Evolutionary conservation across 495 filamentous ascomycete genomes (phyloP).

Genomic region (Immersiella caudata): DNA sequence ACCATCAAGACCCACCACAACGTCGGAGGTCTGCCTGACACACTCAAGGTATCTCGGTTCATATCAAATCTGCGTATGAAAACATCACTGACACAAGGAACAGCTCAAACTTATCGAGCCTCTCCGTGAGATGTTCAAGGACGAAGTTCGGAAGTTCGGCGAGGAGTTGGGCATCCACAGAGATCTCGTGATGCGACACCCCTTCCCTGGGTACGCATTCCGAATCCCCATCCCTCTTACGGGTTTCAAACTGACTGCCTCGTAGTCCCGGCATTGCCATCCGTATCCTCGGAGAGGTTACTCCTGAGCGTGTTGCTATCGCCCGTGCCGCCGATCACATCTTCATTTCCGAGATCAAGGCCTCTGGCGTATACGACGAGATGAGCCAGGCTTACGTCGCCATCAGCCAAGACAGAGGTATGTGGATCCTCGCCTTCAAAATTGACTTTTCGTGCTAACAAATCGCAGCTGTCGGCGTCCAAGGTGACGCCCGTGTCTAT

Average conservation of each 20-base stretch:
- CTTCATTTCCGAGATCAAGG: slow-evolving; percentile 84
- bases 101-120: slow-evolving; percentile 63
- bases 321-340: slow-evolving; percentile 82
- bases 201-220: slow-evolving; percentile 59
- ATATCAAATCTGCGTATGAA: neutral
- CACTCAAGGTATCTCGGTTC: slow-evolving; percentile 15
- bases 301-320: slow-evolving; percentile 74
- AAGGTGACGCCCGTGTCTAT: slow-evolving; percentile 70
- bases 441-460: neutral
- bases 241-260: slow-evolving; percentile 30
- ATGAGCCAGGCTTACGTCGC: slow-evolving; percentile 70
- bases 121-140: slow-evolving; percentile 78
- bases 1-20: slow-evolving; percentile 67
- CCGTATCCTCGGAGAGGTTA: slow-evolving; percentile 87
- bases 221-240: neutral
- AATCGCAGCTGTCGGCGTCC: slow-evolving; percentile 10
- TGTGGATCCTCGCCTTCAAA: slow-evolving; percentile 60
- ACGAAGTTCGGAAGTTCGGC: slow-evolving; percentile 81
- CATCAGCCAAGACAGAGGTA: slow-evolving; percentile 67
- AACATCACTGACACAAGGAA: slow-evolving; percentile 33
- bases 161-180: slow-evolving; percentile 74
- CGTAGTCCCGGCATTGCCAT: slow-evolving; percentile 80
- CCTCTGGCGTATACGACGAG: slow-evolving; percentile 80
- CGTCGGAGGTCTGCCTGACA: slow-evolving; percentile 67
- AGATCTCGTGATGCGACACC: slow-evolving; percentile 81